These are phyloP conservation scores for Ascosphaera aggregata DNA, from an alignment of 2,329 filamentous ascomycete species.

Conservation along the genomic window DNA sequence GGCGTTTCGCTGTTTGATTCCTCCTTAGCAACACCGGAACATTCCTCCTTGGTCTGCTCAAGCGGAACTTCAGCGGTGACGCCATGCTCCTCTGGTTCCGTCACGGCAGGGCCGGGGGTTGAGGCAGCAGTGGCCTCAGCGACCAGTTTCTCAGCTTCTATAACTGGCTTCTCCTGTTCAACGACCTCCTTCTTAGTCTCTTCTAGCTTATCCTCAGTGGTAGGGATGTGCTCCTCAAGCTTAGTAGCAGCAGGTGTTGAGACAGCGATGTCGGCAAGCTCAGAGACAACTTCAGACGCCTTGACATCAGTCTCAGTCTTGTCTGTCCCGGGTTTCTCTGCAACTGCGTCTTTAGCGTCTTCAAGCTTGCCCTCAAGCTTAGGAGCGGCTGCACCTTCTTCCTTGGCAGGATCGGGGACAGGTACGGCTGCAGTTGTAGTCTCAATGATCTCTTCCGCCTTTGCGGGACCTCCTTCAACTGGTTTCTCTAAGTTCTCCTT, in stretches of 20 bases:
- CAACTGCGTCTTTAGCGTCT: neutral
- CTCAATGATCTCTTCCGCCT: neutral
- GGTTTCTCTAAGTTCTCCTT: conserved; percentile 1
- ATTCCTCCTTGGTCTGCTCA: neutral
- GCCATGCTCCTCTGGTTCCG: conserved; percentile 3
- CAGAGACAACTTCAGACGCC: conserved; percentile 4
- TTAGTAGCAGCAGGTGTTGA: conserved; percentile 3
- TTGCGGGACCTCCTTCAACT: neutral
- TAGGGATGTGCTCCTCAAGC: conserved; percentile 1
- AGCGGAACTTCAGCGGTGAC: neutral
- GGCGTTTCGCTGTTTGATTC: conserved; percentile 3
- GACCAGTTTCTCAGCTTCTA: conserved; percentile 4
- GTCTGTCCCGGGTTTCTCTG: neutral
- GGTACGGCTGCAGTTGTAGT: neutral
- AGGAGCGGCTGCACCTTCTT: neutral
- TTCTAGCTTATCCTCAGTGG: neutral
- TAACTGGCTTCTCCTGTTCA: conserved; percentile 2
- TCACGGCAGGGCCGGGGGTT: conserved; percentile 1
- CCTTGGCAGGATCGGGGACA: neutral
- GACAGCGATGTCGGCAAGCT: conserved; percentile 2
- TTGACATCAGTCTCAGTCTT: neutral
- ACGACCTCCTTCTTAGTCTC: neutral
- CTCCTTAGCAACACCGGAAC: conserved; percentile 1
- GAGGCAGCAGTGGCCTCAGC: conserved; percentile 3
- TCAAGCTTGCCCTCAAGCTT: neutral